Evolutionary conservation across 495 filamentous ascomycete species (phyloP), one percentile per base, ranked within the genome.

Genomic region (Tetracladium setigerum): DNA sequence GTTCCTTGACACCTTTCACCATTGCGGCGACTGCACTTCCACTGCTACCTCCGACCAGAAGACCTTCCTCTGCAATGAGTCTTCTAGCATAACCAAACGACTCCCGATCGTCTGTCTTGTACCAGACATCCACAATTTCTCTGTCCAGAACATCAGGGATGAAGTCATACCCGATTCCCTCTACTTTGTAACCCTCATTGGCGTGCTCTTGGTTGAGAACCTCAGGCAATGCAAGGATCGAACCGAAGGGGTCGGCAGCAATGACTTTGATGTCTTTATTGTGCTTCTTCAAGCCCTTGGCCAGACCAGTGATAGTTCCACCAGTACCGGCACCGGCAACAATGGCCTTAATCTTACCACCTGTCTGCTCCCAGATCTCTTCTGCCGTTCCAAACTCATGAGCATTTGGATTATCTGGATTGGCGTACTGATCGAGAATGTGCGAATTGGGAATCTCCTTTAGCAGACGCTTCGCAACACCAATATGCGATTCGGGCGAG

Each of bases 131-230:
- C n/a, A 99, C 86, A 17, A 74, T 62, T 8, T 81, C 62, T 51
- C 82, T 87, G 56, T 95, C 83, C 18, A 99, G 75, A 0, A 99
- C 92, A 32, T 95, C 84, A 5, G 92, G 92, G 44, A 97, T 85
- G 60, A 99, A 99, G 60, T 99, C 92, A 60, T 99, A 99, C 17
- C 92, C 92, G 59, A 99, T 97, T 16, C 92, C 92, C 69, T 99
- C 92, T 0, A 99, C 92, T 69, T 97, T 97, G 62, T 99, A 99
- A 5, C 85, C 72, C 53, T 86, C 83, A 60, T 95, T 87, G 30
- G 73, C 78, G 53, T 84, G 76, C 47, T 84, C 79, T 38, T 83
- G 74, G 56, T 99, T 97, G 44, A 97, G 68, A 7, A 65, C 48
- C 47, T 79, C 74, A 5, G 92, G 92, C 15, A 90, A 53, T 15